Evolutionary conservation across 106 monocot species (phyloP).

Genomic region (Dioscorea alata): DNA sequence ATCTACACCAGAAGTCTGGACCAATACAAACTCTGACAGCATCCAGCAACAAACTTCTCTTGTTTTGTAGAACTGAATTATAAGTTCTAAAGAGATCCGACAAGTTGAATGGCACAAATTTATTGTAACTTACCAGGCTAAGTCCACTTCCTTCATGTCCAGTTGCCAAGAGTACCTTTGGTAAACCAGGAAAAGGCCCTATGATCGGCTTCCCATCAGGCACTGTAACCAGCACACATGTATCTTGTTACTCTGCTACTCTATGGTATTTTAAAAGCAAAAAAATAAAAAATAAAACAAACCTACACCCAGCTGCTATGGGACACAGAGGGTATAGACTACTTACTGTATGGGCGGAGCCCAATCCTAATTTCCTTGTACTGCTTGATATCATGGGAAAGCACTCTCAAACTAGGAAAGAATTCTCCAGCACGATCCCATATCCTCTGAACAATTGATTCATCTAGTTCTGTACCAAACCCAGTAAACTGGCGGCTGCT

Average conservation of each 20-base stretch:
- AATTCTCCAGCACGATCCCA: conserved; percentile 65
- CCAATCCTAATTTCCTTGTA: conserved; percentile 57
- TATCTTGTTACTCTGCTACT: neutral
- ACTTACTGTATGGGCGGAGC: conserved; percentile 80
- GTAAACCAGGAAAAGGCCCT: conserved; percentile 50
- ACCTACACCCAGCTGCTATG: neutral
- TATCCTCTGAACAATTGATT: conserved; percentile 52
- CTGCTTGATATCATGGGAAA: conserved; percentile 20
- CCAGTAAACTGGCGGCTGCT: conserved; percentile 91
- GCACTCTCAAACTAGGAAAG: conserved; percentile 49
- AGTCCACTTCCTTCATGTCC: conserved; percentile 97
- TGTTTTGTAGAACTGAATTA: no score
- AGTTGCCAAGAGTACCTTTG: conserved; percentile 61
- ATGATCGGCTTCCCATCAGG: conserved; percentile 93
- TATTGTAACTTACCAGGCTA: conserved; percentile 48
- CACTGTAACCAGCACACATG: conserved; percentile 39
- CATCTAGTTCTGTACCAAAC: conserved; percentile 57
- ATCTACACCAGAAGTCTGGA: neutral
- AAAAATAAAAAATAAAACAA: neutral
- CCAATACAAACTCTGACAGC: neutral
- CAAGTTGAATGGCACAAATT: neutral
- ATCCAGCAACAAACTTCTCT: no score
- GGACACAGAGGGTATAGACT: conserved; percentile 1
- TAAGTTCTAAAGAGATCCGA: neutral
- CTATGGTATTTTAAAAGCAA: neutral